Evolutionary conservation across 176 grass and related monocot species (phyloP), one percentile per base, ranked within the genome.

Genomic region (Zoysia pacifica): DNA sequence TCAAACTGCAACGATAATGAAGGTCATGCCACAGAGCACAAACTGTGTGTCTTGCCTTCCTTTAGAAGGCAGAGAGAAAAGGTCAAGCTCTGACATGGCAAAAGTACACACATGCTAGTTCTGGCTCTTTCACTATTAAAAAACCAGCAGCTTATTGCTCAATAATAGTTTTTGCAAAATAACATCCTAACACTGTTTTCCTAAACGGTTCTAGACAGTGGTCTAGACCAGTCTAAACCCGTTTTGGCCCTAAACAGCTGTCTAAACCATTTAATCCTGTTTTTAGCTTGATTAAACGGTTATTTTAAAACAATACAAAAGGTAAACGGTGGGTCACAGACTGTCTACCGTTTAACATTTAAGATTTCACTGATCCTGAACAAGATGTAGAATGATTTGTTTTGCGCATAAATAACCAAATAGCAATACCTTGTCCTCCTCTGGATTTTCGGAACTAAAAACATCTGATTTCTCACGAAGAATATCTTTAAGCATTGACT

Each of bases 381-480:
- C 28, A 28, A 28, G 28, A 72, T 77, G 35, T 11, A 77, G 18
- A 5, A 77, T 79, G 48, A 69, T 56, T 36, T 83, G 48, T 69
- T 15, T 62, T 62, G 59, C 1, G 8, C 51, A 64, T 28, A 60
- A 43, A 74, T 56, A 81, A 76, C 28, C 12, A 85, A 50, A 16
- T 44, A 80, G 39, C 61, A 13, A 78, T 84, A 99, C 96, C 90
- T 93, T 95, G 74, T 99, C 96, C 69, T 98, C 88, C 72, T 91
- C 96, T 45, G 79, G 86, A 93, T 81, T 91, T 84, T 95, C 96
- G 65, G 90, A 99, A 83, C 91, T 99, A 82, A 99, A 93, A 84
- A 91, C 42, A 93, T 99, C 96, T 46, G 96, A 99, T 70, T 95
- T 99, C 84, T 95, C 92, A 55, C 85, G 88, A 65, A 99, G 96